These are phyloP conservation scores for Fusarium robinianum DNA, from an alignment of 2,329 filamentous ascomycete species.

Conservation along the genomic window DNA sequence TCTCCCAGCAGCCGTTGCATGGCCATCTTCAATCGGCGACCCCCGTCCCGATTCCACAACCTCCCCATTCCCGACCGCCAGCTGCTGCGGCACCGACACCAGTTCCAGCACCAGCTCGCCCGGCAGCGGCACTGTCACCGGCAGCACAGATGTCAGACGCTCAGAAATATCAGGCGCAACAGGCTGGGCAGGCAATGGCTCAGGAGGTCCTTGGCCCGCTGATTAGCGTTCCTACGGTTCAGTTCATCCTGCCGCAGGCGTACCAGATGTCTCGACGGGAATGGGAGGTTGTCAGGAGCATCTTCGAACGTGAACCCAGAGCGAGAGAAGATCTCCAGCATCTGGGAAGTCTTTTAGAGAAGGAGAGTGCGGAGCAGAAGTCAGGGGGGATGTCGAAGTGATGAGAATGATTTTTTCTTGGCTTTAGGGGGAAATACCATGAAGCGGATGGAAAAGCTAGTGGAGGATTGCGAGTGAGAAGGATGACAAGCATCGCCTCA, in stretches of 20 bases:
- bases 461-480: too few species aligned
- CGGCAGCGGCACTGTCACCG: conserved; percentile 21
- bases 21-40: conserved; percentile 42
- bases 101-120: conserved; percentile 10
- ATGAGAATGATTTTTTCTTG: conserved; percentile 4
- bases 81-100: conserved; percentile 11
- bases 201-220: conserved; percentile 66
- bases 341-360: conserved; percentile 60
- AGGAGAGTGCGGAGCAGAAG: conserved; percentile 43
- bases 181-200: conserved; percentile 61
- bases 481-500: neutral
- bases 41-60: conserved; percentile 44
- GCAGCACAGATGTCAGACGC: conserved; percentile 39
- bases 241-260: conserved; percentile 71
- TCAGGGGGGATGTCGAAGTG: conserved; percentile 12
- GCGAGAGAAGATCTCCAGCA: conserved; percentile 66
- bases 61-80: conserved; percentile 33
- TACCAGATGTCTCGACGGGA: conserved; percentile 71
- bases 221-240: conserved; percentile 66
- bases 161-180: conserved; percentile 49
- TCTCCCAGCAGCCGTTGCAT: conserved; percentile 43
- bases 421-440: too few species aligned
- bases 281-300: conserved; percentile 72
- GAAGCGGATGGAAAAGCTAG: too few species aligned
- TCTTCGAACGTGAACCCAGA: conserved; percentile 67